phyloP scores from a whole-genome alignment of 2,329 filamentous ascomycete genomes.

The Arthroderma sp. region DNA sequence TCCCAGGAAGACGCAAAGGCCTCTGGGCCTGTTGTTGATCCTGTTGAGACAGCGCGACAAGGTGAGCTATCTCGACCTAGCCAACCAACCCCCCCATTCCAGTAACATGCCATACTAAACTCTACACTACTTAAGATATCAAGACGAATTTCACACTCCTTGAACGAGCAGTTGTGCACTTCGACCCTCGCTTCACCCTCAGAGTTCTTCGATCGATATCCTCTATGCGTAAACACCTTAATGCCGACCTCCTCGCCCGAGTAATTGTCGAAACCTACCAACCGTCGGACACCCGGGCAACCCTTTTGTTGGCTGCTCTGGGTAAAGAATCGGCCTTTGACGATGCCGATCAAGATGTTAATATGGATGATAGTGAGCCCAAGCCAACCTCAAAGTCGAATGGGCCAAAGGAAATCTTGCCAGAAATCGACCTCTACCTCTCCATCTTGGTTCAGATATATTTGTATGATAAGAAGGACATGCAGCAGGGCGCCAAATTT shows the following conservation, averaged over 20 bases:
- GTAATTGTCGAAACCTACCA: constrained; percentile 72
- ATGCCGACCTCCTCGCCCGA: constrained; percentile 65
- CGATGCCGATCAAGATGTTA: constrained; percentile 42
- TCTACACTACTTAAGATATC: constrained; percentile 52
- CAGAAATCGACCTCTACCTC: constrained; percentile 80
- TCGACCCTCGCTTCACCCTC: constrained; percentile 89
- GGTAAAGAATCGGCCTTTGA: constrained; percentile 54
- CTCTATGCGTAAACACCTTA: constrained; percentile 81
- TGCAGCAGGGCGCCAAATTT: constrained; percentile 68
- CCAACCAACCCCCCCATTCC: neutral
- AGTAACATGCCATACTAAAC: neutral
- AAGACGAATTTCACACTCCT: constrained; percentile 85
- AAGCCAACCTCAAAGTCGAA: constrained; percentile 40
- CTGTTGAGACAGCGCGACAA: constrained; percentile 38
- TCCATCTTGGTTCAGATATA: constrained; percentile 77
- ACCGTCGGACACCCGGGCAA: constrained; percentile 51
- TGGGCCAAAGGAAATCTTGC: constrained; percentile 55
- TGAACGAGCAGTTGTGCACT: constrained; percentile 80
- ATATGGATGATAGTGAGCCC: constrained; percentile 57
- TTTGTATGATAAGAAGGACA: constrained; percentile 73
- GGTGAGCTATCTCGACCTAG: constrained; percentile 19
- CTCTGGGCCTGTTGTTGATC: constrained; percentile 29
- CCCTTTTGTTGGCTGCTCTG: constrained; percentile 57
- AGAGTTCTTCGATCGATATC: constrained; percentile 91
- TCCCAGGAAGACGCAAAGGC: constrained; percentile 32